Evolutionary conservation across 2,329 filamentous ascomycete genomes (phyloP), one percentile per base, ranked within the genome.

Genomic region (Paracoccidioides lutzii): DNA sequence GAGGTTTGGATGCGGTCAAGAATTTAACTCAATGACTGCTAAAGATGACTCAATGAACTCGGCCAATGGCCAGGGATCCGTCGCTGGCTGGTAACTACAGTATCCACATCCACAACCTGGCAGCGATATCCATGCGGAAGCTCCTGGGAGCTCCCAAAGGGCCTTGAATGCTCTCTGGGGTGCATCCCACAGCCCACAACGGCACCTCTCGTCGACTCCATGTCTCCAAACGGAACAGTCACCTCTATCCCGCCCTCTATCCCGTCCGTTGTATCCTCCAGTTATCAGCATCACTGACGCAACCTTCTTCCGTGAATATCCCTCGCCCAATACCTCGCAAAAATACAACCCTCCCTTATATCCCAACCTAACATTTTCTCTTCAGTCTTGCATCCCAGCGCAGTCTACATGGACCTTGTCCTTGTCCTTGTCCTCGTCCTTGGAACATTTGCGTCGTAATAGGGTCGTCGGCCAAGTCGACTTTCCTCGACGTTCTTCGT

Each of bases 221-320:
- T 28, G 33, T 50, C 9, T 9, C n/a, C 32, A 48, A n/a, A n/a
- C 3, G 5, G 45, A 15, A 7, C 9, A 12, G 9, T 9, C 8
- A 30, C 30, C 43, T 5, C 14, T 22, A 22, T 22, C 22, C 22
- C 22, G 22, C 22, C 22, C 43, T 12, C 28, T 46, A 48, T 32
- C 8, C 14, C 30, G 15, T 32, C 6, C 44, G 12, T 6, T n/a
- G 35, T 48, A 43, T n/a, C 50, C 38, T 0, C 83, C 86, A 43
- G 77, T 90, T 57, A 80, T 95, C 60, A 77, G 77, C 63, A 90
- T 95, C 65, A 67, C 78, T 64, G 83, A 90, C 73, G 90, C 81
- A 69, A 91, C 88, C 0, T 94, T 95, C 71, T 94, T 91, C 73
- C 81, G 83, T 43, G 79, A 83, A 52, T 84, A 90, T 68, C 87